Base-by-base conservation (phyloP, 495 filamentous ascomycete genomes). In the Staphylotrichum longicolle region DNA sequence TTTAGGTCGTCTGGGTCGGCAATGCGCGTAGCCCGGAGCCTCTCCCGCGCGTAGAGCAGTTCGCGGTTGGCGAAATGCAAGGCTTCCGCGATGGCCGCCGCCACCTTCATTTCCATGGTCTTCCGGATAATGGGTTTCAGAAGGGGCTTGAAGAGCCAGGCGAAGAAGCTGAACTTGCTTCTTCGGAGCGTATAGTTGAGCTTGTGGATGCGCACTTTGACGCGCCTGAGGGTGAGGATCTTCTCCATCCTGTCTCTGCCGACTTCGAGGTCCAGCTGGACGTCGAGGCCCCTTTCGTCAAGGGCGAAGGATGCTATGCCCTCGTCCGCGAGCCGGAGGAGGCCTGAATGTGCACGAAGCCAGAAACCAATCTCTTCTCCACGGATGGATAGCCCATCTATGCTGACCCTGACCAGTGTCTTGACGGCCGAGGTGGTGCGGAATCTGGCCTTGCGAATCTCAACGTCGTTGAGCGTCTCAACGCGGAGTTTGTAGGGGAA, bases 291-390 rank as follows among this genome's bases (percentile, higher is more conserved):
- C 6, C 90, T 81, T 53, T 89, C 85, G 73, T 96, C 93, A 8
- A 98, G 85, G 33, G 82, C 83, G 72, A 96, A 91, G 53, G 86
- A 89, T 35, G 88, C 90, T 40, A 96, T 89, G 27, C 93, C 93
- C 68, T 91, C 83, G 68, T 95, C 91, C 37, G 81, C 83, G 27
- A 96, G 75, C 40, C 81, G 85, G 52, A 91, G 75, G 4, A 86
- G 63, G 6, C 89, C 85, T 10, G 84, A 81, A 69, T 93, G 91
- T 0, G 86, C 80, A 6, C 78, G 76, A 3, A 85, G 66, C 80
- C 82, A 84, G 78, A 91, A 96, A 39, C 93, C 93, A 27, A 96
- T 81, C 48, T 96, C 92, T 39, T 90, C 83, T 11, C 92, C 91
- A 51, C 87, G 86, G 62, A 94, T 75, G 11, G 91, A 91, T 7